These are phyloP conservation scores for Immersiella caudata DNA, from an alignment of 495 filamentous ascomycete genomes.

Conservation along the genomic window DNA sequence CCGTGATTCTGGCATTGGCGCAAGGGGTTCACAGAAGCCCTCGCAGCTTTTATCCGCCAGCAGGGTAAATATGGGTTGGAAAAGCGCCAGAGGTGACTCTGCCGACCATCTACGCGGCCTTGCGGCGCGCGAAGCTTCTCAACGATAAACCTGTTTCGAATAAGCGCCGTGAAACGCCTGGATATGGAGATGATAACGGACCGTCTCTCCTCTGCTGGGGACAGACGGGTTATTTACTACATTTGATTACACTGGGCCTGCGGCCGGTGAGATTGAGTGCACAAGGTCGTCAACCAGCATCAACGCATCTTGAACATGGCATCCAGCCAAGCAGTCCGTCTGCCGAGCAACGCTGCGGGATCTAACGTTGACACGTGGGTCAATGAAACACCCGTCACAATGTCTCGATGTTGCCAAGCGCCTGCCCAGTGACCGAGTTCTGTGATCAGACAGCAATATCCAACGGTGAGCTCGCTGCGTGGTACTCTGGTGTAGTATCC, in stretches of 20 bases:
- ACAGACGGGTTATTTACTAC: not conserved
- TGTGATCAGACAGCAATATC: not conserved
- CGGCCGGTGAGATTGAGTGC: not conserved
- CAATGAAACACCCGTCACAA: not conserved
- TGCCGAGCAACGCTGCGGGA: conserved; percentile 7
- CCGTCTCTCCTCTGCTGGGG: not conserved
- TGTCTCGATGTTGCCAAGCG: not conserved
- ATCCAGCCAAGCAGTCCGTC: not conserved
- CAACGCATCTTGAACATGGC: not conserved
- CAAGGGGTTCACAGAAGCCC: no score
- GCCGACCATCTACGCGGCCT: not conserved
- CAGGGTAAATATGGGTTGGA: not conserved
- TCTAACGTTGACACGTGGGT: conserved; percentile 14
- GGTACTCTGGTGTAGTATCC: not conserved
- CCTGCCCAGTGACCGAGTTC: not conserved
- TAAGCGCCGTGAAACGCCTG: not conserved
- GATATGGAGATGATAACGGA: not conserved
- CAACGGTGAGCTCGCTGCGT: not conserved
- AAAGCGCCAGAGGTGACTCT: not conserved
- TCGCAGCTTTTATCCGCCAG: not conserved
- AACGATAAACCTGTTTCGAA: not conserved
- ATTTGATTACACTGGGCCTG: not conserved
- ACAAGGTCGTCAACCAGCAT: not conserved
- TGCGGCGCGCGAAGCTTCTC: not conserved
- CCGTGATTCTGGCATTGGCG: no score